Evolutionary conservation across 257 asterid genomes (phyloP), one percentile per base, ranked within the genome.

Genomic region (Cynanchum wilfordii): DNA sequence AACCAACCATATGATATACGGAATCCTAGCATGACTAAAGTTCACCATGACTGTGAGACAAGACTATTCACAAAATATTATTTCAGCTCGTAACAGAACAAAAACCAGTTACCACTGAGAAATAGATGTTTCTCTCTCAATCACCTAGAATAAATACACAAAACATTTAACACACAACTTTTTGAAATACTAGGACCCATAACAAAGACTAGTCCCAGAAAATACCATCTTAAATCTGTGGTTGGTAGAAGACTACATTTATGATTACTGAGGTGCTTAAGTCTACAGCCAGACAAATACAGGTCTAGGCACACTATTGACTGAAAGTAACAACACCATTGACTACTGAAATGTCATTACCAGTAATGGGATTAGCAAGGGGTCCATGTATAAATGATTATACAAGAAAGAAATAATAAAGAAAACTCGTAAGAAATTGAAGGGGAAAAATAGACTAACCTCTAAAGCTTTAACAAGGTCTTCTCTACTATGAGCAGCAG

Each of bases 401-500:
- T 90, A 93, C 90, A 86, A 42, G 15, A 47, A 68, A 20, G n/a
- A 40, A 67, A 25, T 24, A 36, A 2, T 10, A 3, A 38, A 56
- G 44, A 25, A 33, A 36, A 75, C 66, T 42, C 29, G 66, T 27
- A 70, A 17, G 50, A 40, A 40, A 40, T 42, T 8, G 47, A 42
- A 42, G 47, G 45, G 1, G 7, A 42, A 42, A 42, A 45, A 75
- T 66, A 73, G 20, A 27, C 78, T 70, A 54, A 94, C 99, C 93
- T 95, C 93, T 64, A 91, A 84, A 66, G 98, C 99, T 87, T 82
- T 87, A 76, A 86, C 51, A 77, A 94, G 95, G 85, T 94, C 98
- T 85, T 94, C 98, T 85, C 96, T 86, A 69, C 97, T 66, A 77
- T 94, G 99, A 81, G 98, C 83, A 73, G 99, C 99, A 68, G 98